Percentiles rank a stretch among this genome's conserved stretches.
Evolutionary conservation across 2,329 filamentous ascomycete species (phyloP).

Genomic region (Hypomyces perniciosus): DNA sequence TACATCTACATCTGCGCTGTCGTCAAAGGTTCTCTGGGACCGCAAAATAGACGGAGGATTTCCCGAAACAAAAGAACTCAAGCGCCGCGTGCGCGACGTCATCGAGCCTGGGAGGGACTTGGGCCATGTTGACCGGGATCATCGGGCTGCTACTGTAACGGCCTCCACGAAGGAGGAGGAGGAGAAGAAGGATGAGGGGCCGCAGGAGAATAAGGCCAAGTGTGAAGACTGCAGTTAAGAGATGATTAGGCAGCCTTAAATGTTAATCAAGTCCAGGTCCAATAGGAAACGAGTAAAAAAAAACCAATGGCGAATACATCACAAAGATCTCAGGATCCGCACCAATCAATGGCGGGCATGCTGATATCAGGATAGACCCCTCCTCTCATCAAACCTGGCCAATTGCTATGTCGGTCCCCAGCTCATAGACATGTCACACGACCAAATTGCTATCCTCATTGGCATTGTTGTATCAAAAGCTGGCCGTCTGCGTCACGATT

Average conservation of each 20-base stretch:
- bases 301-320: neutral
- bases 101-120: conserved; percentile 73
- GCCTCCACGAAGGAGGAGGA: neutral
- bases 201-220: conserved; percentile 11
- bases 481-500: neutral
- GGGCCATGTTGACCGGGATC: conserved; percentile 69
- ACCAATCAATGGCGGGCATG: neutral
- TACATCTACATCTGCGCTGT: conserved; percentile 15
- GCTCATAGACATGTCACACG: neutral
- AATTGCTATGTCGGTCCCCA: neutral
- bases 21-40: conserved; percentile 69
- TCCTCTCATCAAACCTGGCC: no score
- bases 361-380: no score
- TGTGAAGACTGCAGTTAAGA: conserved; percentile 25
- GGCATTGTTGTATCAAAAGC: neutral
- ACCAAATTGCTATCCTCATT: neutral
- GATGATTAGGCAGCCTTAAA: neutral
- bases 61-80: conserved; percentile 88
- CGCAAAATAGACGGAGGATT: conserved; percentile 82
- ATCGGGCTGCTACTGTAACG: conserved; percentile 16
- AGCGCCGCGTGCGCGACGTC: conserved; percentile 74
- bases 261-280: neutral
- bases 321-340: neutral
- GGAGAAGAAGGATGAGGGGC: conserved; percentile 1
- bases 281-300: neutral